phyloP scores from a whole-genome alignment of 441 rosid genomes.

The Lepidium campestre region DNA sequence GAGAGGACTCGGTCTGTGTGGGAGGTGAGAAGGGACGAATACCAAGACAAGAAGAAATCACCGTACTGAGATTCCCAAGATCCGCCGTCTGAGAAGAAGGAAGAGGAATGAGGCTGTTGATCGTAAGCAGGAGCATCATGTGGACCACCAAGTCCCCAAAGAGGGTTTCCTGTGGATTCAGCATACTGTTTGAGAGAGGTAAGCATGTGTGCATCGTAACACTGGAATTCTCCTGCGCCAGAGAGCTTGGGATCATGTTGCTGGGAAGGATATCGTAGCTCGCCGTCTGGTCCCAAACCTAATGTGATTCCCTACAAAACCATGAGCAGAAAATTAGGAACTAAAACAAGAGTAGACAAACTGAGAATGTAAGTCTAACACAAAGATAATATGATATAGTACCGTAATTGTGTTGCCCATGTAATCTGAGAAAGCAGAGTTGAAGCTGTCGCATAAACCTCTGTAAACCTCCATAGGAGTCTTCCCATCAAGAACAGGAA shows the following conservation, averaged over 20 bases:
- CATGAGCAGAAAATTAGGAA: conserved; percentile 5
- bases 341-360: neutral
- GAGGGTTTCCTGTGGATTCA: conserved; percentile 60
- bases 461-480: conserved; percentile 65
- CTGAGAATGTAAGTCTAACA: neutral
- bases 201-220: conserved; percentile 79
- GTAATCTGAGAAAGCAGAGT: conserved; percentile 57
- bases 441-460: conserved; percentile 78
- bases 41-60: conserved; percentile 85
- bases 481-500: conserved; percentile 68
- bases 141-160: conserved; percentile 92
- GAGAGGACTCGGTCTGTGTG: conserved; percentile 72
- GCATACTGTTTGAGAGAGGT: conserved; percentile 58
- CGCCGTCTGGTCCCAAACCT: conserved; percentile 86
- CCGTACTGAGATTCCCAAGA: conserved; percentile 87
- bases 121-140: conserved; percentile 69
- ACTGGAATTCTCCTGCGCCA: conserved; percentile 74
- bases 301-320: conserved; percentile 67
- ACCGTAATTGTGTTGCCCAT: conserved; percentile 72
- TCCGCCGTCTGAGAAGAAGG: conserved; percentile 75
- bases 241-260: conserved; percentile 22
- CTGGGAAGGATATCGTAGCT: conserved; percentile 75
- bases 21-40: conserved; percentile 55
- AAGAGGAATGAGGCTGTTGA: conserved; percentile 38
- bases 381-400: conserved; percentile 10